Base-by-base conservation (phyloP, 345 rosid genomes). In the Isatis tinctoria region DNA sequence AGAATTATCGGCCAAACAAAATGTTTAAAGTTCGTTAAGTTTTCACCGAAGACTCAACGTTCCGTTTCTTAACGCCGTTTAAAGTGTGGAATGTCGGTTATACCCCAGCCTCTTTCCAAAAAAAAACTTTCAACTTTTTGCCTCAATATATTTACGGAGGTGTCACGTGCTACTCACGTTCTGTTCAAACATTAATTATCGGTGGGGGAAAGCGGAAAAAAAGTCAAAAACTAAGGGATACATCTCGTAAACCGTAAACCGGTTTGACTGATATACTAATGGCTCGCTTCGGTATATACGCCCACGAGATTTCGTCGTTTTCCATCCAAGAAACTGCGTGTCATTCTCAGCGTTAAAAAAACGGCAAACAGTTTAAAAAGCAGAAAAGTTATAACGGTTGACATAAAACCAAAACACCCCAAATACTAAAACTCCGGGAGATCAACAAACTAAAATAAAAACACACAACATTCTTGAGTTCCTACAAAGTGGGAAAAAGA, bases 131-230 rank as follows among this genome's bases (percentile, higher is more conserved):
- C 5, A 63, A 62, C 12, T 64, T 70, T 62, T 70, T 62, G 74
- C 30, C 69, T 39, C 11, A 6, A 6, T 47, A 17, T 44, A 14
- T 48, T 37, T 1, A 60, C 4, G 54, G 2, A 43, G 22, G 10
- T 39, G 13, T 60, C 80, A 71, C 80, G 70, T 77, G 80, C 57
- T 18, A 45, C 51, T 48, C 80, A 70, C 72, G 76, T 70, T n/a
- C 40, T 28, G 4, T 4, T 26, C 28, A 44, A 59, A 18, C 66
- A 26, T 18, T 1, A 40, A 5, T 30, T 44, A 43, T 44, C 53
- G 53, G 48, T 44, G 48, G 18, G 3, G 49, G 7, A 32, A 32
- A 30, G 33, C 4, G 33, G 33, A 6, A 28, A 1, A n/a, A n/a
- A n/a, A n/a, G n/a, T n/a, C n/a, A n/a, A n/a, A 33, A 35, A 35